These are phyloP conservation scores for Claviceps paspali DNA, from an alignment of 2,329 filamentous ascomycete species.

Conservation along the genomic window DNA sequence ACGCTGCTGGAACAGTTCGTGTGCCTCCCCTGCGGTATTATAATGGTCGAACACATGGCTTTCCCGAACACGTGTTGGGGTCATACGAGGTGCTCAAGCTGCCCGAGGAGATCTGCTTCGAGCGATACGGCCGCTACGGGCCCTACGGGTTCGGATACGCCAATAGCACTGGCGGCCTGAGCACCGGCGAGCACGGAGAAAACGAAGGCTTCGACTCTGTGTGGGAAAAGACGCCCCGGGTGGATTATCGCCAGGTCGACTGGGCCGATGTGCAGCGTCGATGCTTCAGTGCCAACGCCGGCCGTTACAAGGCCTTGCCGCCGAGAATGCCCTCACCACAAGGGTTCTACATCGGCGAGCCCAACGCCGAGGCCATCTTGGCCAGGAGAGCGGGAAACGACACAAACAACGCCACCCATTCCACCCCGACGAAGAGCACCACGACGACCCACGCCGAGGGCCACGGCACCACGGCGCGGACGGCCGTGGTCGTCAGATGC, in stretches of 20 bases:
- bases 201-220: conserved; percentile 65
- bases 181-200: conserved; percentile 74
- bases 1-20: conserved; percentile 46
- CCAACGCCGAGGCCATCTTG: neutral
- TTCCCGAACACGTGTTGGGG: conserved; percentile 74
- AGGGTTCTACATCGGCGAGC: conserved; percentile 32
- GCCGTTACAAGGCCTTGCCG: conserved; percentile 45
- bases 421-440: conserved; percentile 2
- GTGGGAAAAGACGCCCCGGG: conserved; percentile 54
- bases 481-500: conserved; percentile 66
- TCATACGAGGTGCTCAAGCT: conserved; percentile 70
- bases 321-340: conserved; percentile 24
- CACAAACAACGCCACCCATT: neutral
- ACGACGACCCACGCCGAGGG: conserved; percentile 2
- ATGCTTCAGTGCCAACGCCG: conserved; percentile 56
- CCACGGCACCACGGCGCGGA: conserved; percentile 24
- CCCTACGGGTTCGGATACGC: conserved; percentile 88
- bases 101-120: conserved; percentile 79
- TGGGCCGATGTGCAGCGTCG: conserved; percentile 68
- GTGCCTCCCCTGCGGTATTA: conserved; percentile 61
- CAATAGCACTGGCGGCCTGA: conserved; percentile 59
- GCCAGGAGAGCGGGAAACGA: conserved; percentile 1
- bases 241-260: conserved; percentile 62
- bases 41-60: conserved; percentile 64
- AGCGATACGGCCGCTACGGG: conserved; percentile 74